These are phyloP conservation scores for Suhomyces coccinellae DNA, from an alignment of 1,139 yeast species.

Conservation along the genomic window DNA sequence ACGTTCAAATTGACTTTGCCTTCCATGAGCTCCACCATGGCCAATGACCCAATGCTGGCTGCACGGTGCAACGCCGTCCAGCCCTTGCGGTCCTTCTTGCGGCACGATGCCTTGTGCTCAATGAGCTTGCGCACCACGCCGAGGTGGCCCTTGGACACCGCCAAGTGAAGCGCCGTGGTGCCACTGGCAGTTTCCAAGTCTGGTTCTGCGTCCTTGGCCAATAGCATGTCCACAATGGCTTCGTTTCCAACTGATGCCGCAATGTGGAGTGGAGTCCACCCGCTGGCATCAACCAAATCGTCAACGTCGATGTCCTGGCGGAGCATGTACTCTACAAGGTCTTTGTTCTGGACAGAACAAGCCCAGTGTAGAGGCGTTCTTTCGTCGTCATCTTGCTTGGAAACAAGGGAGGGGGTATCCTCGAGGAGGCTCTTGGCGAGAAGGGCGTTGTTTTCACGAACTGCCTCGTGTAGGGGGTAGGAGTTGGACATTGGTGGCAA, in stretches of 20 bases:
- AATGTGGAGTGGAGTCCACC: constrained; percentile 89
- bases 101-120: constrained; percentile 56
- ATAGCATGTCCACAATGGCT: constrained; percentile 45
- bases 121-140: constrained; percentile 55
- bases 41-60: constrained; percentile 69
- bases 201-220: constrained; percentile 36
- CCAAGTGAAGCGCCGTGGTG: constrained; percentile 73
- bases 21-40: constrained; percentile 51
- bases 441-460: constrained; percentile 53
- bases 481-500: constrained; percentile 10
- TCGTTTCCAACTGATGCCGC: constrained; percentile 73
- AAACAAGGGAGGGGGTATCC: constrained; percentile 47
- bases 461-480: constrained; percentile 56
- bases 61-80: constrained; percentile 81
- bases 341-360: constrained; percentile 58
- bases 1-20: constrained; percentile 66
- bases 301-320: constrained; percentile 57
- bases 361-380: constrained; percentile 94
- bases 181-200: constrained; percentile 62
- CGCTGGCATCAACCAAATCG: constrained; percentile 67
- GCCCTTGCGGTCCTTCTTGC: constrained; percentile 65
- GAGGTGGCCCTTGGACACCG: constrained; percentile 66
- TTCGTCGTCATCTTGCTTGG: constrained; percentile 64
- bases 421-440: constrained; percentile 50
- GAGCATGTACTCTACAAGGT: constrained; percentile 53